phyloP scores from a whole-genome alignment of 2,329 filamentous ascomycete genomes.

The Rhynchosporium secalis region DNA sequence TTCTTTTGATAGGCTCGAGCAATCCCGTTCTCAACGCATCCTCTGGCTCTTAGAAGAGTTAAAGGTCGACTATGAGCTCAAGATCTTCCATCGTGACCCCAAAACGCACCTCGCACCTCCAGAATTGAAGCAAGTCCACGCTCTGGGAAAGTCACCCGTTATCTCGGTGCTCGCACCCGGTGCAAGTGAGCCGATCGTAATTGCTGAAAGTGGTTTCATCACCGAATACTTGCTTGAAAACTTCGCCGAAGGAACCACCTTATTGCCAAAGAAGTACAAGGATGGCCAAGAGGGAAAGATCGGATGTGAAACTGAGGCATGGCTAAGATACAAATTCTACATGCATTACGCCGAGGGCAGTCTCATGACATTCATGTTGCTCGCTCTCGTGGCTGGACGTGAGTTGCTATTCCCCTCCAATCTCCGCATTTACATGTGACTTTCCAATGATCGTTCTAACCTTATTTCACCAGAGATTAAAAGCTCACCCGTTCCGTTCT shows the following conservation, averaged over 20 bases:
- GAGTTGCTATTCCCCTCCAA: conserved; percentile 33
- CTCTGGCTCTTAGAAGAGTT: conserved; percentile 71
- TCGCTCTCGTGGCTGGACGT: conserved; percentile 60
- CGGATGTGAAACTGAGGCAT: conserved; percentile 61
- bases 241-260: conserved; percentile 47
- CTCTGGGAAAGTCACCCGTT: conserved; percentile 83
- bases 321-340: conserved; percentile 63
- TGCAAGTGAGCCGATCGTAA: conserved; percentile 52
- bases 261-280: conserved; percentile 56
- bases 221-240: conserved; percentile 78
- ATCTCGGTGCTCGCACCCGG: conserved; percentile 59
- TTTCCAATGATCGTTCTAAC: conserved; percentile 1
- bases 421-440: not conserved
- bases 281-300: conserved; percentile 58
- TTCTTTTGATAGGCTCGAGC: conserved; percentile 33
- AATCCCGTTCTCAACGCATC: conserved; percentile 57
- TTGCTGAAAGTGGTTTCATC: conserved; percentile 83
- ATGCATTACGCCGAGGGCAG: conserved; percentile 87
- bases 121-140: conserved; percentile 75
- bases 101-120: conserved; percentile 68
- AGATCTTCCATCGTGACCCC: conserved; percentile 70
- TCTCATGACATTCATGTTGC: conserved; percentile 70
- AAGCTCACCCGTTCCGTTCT: conserved; percentile 62
- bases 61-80: conserved; percentile 74
- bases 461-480: conserved; percentile 53